Evolutionary conservation across 768 basidiomycete genomes (phyloP).

Genomic region (Collybia mongolica): DNA sequence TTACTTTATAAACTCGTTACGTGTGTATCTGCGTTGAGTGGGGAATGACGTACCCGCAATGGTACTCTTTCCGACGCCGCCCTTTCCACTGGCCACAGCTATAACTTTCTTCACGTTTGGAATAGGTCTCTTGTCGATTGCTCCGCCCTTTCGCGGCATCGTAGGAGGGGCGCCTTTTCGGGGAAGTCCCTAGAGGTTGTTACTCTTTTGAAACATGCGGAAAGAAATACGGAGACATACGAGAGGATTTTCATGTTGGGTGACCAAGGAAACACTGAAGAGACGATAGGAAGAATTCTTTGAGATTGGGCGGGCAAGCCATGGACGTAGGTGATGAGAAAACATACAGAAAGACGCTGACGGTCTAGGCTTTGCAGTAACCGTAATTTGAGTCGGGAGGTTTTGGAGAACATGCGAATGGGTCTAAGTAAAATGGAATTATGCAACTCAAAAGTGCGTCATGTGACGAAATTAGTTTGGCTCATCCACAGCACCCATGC

Average conservation of each 20-base stretch:
- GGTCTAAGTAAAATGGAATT: too few species aligned
- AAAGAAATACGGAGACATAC: constrained; percentile 1
- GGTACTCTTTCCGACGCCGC: constrained; percentile 97
- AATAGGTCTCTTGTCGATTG: constrained; percentile 54
- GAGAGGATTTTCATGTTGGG: constrained; percentile 17
- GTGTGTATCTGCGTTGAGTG: not conserved
- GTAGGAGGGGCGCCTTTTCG: constrained; percentile 43
- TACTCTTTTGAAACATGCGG: not conserved
- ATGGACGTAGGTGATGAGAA: not conserved
- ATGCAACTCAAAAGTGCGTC: too few species aligned
- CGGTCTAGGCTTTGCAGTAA: too few species aligned
- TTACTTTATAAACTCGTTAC: constrained; percentile 45
- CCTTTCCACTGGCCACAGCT: constrained; percentile 89
- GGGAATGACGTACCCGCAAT: constrained; percentile 63
- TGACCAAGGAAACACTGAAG: constrained; percentile 5
- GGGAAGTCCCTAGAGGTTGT: constrained; percentile 24
- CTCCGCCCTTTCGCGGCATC: constrained; percentile 58
- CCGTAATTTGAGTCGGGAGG: too few species aligned
- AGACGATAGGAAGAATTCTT: constrained; percentile 5
- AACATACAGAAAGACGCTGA: too few species aligned
- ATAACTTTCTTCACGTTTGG: constrained; percentile 73
- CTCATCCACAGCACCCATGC: too few species aligned
- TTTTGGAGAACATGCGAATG: too few species aligned
- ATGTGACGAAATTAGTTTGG: too few species aligned
- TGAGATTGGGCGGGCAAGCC: not conserved